Conservation (phyloP, 2,329 filamentous ascomycete genomes). For the Acephala macrosclerotiorum region DNA sequence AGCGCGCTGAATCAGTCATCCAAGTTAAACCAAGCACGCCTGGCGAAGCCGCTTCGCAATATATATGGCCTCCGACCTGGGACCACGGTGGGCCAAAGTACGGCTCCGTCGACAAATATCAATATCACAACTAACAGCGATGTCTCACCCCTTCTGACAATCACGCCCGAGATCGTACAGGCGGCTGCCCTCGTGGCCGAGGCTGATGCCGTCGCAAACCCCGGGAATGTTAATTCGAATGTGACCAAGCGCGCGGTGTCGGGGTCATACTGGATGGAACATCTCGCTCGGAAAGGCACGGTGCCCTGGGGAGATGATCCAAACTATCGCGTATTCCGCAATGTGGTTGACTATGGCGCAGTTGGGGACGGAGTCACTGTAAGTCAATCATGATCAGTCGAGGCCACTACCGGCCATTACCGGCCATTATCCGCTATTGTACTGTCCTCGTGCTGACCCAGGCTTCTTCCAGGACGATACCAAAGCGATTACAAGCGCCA, state of each 20-base stretch:
- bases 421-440: not conserved
- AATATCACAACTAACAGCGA: slow-evolving; percentile 9
- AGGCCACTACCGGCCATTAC: not conserved
- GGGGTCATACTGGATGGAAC: slow-evolving; percentile 27
- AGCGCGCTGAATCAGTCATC: slow-evolving; percentile 16
- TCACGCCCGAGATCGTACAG: slow-evolving; percentile 14
- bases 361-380: slow-evolving; percentile 27
- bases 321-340: slow-evolving; percentile 25
- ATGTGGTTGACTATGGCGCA: slow-evolving; percentile 29
- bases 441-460: not conserved
- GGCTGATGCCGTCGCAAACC: slow-evolving; percentile 10
- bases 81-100: slow-evolving; percentile 6
- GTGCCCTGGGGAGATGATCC: slow-evolving; percentile 24
- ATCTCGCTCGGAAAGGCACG: slow-evolving; percentile 19
- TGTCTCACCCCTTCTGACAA: slow-evolving; percentile 7
- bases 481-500: slow-evolving; percentile 72
- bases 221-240: slow-evolving; percentile 10
- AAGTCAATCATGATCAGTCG: slow-evolving; percentile 7
- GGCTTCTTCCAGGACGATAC: slow-evolving; percentile 26
- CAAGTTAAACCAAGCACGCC: slow-evolving; percentile 15
- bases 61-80: slow-evolving; percentile 14
- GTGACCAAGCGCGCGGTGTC: slow-evolving; percentile 18
- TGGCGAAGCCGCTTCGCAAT: slow-evolving; percentile 21
- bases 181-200: slow-evolving; percentile 26
- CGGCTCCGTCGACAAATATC: not conserved